Evolutionary conservation across 129 eudicot species (phyloP).

Genomic region (Artemisia annua): DNA sequence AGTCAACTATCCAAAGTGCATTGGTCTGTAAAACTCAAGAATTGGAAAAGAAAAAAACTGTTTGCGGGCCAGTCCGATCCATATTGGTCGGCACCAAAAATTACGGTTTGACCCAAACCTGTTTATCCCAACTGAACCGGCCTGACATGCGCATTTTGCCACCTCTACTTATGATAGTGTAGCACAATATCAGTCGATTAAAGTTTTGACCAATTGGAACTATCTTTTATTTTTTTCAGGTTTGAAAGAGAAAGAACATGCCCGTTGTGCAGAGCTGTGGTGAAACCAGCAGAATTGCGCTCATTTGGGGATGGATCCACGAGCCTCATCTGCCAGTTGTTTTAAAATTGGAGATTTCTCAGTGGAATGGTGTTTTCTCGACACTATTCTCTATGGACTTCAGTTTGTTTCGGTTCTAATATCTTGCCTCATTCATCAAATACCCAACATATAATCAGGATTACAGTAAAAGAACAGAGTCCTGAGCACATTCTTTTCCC

Average conservation of each 20-base stretch:
- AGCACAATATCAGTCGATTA: not conserved
- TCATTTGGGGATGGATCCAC: constrained; percentile 75
- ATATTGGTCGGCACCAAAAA: too few relatives aligned
- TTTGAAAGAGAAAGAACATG: constrained; percentile 79
- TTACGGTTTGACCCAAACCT: too few relatives aligned
- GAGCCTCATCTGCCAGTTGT: constrained; percentile 53
- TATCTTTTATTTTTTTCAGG: constrained; percentile 34
- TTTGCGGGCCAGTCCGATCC: too few relatives aligned
- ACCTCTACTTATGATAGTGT: too few relatives aligned
- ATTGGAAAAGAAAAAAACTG: too few relatives aligned
- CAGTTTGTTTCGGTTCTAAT: constrained; percentile 9
- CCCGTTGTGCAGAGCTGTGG: constrained; percentile 75
- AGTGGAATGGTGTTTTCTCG: constrained; percentile 1
- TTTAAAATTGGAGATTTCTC: constrained; percentile 18
- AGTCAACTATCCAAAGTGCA: too few relatives aligned
- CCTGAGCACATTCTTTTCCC: constrained; percentile 19
- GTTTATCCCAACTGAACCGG: too few relatives aligned
- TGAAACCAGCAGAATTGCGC: constrained; percentile 62
- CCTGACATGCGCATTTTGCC: too few relatives aligned
- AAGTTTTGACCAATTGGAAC: constrained; percentile 10
- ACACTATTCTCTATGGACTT: not conserved
- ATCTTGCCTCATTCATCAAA: constrained; percentile 14
- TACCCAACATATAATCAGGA: constrained; percentile 31
- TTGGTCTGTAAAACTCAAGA: too few relatives aligned
- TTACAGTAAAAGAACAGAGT: constrained; percentile 22